phyloP scores from a whole-genome alignment of 2,329 filamentous ascomycete species.

The Bisporella sp. region DNA sequence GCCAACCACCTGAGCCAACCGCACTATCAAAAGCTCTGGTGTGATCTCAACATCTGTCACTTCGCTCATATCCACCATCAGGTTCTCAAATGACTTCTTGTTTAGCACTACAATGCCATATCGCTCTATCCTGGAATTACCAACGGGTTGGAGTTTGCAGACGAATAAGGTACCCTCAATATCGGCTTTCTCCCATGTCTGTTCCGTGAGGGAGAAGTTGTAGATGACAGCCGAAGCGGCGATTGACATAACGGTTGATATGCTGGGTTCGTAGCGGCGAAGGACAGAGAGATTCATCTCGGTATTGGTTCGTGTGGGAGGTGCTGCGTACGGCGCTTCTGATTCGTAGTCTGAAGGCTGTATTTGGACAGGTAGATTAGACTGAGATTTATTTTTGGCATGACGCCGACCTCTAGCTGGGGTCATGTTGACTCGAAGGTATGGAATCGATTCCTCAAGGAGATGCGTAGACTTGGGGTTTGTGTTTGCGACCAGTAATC shows the following conservation, averaged over 20 bases:
- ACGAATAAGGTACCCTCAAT: conserved; percentile 88
- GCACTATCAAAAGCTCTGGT: conserved; percentile 45
- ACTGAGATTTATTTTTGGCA: conserved; percentile 29
- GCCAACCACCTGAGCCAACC: conserved; percentile 2
- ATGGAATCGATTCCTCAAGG: too few relatives aligned
- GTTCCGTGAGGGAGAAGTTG: conserved; percentile 58
- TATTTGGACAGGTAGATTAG: conserved; percentile 18
- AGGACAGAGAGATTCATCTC: conserved; percentile 85
- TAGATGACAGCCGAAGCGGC: conserved; percentile 86
- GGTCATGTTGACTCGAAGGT: conserved; percentile 24
- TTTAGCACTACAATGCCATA: conserved; percentile 67
- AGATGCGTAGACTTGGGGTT: too few relatives aligned
- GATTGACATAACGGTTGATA: conserved; percentile 68
- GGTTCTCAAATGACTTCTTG: conserved; percentile 62
- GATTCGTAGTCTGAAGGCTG: conserved; percentile 48
- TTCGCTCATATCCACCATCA: conserved; percentile 56
- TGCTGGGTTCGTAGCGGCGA: conserved; percentile 69
- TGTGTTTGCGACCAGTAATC: too few relatives aligned
- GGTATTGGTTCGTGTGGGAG: conserved; percentile 58
- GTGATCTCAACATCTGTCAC: conserved; percentile 58
- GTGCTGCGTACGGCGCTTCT: conserved; percentile 32
- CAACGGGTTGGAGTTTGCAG: conserved; percentile 49
- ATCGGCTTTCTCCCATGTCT: conserved; percentile 76
- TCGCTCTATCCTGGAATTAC: conserved; percentile 31
- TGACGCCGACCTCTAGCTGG: conserved; percentile 30